These are phyloP conservation scores for Bruguiera gymnorhiza DNA, from an alignment of 345 rosid genomes.

Conservation along the genomic window DNA sequence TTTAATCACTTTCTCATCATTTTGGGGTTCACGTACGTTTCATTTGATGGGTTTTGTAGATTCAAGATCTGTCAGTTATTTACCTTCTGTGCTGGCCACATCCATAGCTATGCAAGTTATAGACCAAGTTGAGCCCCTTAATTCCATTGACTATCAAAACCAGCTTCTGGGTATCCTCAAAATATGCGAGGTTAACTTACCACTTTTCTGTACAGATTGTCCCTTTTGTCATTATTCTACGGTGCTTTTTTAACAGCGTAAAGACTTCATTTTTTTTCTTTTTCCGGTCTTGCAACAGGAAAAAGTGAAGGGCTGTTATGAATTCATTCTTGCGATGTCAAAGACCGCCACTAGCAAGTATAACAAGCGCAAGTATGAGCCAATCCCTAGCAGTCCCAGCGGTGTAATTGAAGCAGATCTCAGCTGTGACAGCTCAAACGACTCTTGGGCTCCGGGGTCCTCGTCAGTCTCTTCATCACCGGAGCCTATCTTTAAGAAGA, in stretches of 20 bases:
- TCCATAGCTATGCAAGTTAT: slow-evolving; percentile 35
- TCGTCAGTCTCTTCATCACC: slow-evolving; percentile 27
- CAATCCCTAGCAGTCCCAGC: slow-evolving; percentile 26
- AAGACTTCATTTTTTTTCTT: background rate
- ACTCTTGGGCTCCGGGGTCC: slow-evolving; percentile 23
- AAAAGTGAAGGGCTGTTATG: slow-evolving; percentile 20
- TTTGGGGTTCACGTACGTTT: slow-evolving; percentile 3
- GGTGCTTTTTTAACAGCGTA: background rate
- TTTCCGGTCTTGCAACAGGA: slow-evolving; percentile 15
- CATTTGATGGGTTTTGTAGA: slow-evolving; percentile 10
- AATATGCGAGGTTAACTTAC: slow-evolving; percentile 16
- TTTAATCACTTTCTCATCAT: slow-evolving; percentile 3
- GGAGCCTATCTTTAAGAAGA: slow-evolving; percentile 50
- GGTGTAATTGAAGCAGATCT: slow-evolving; percentile 29
- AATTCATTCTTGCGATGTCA: slow-evolving; percentile 15
- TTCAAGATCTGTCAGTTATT: slow-evolving; percentile 24
- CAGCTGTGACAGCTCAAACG: slow-evolving; percentile 29
- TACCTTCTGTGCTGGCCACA: slow-evolving; percentile 29
- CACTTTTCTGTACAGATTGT: no score
- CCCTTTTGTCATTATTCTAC: background rate
- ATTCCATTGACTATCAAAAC: slow-evolving; percentile 17
- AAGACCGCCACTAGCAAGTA: background rate
- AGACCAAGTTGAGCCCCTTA: slow-evolving; percentile 31
- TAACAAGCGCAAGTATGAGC: slow-evolving; percentile 17
- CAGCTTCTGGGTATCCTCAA: slow-evolving; percentile 26